Evolutionary conservation across 371 early-diverging fungal species (phyloP), one percentile per base, ranked within the genome.

Genomic region (Mucor lusitanicus): DNA sequence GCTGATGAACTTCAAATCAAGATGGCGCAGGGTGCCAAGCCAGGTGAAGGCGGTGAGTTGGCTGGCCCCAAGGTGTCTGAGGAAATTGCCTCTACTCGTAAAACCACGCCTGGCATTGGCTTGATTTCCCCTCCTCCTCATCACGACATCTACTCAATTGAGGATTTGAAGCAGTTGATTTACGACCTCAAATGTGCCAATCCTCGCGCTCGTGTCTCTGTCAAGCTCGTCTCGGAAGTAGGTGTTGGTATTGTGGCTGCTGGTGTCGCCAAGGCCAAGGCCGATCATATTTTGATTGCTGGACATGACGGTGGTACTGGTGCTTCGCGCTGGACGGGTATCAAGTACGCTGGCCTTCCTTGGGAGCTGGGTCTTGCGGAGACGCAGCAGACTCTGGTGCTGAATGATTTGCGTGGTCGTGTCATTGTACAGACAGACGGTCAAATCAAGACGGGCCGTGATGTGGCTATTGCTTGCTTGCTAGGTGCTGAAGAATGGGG

Each of bases 241-340:
- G 97, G 97, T 71, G 96, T 98, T 19, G 98, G 98, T 67, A 92
- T 97, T 40, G 93, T 98, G 57, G 97, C 97, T 21, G 85, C 95
- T 21, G 99, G 99, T 75, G 99, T 98, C 9, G 97, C 94, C 68
- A 98, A 98, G 78, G 99, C 97, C 44, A 89, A 93, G 72, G 97
- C 99, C 2, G 96, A 97, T 73, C 97, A 97, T 80, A 96, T 98
- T 55, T 78, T 98, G 67, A 94, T 98, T 65, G 93, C 95, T 39
- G 92, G 93, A 28, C 97, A 98, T 75, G 99, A 98, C 76, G 99
- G 99, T 79, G 99, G 99, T 66, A 98, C 99, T n/a, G 99, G 99
- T 69, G 99, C 99, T 6, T 91, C 93, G 25, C 90, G 97, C 59
- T 97, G 96, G 97, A 97, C 97, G 3, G 96, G 97, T 77, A 97